Conservation (phyloP, 306 rosid species). For the Vigna angularis region DNA sequence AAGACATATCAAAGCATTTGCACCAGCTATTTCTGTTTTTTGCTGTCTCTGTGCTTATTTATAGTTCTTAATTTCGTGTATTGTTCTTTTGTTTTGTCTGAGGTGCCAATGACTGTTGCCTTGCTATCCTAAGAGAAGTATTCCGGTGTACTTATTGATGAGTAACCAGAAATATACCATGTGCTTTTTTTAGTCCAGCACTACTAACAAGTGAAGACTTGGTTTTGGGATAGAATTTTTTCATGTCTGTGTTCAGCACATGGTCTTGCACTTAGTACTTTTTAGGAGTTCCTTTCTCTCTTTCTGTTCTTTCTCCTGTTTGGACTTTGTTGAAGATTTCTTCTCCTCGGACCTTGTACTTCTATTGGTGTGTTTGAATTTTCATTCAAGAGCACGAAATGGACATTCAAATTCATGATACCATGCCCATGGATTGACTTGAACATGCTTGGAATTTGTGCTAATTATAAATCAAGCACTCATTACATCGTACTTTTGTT, state of each 20-base stretch:
- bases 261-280: background rate
- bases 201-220: slow-evolving; percentile 5
- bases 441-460: no score
- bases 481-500: background rate
- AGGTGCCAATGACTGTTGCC: no score
- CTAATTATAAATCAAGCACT: no score
- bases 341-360: background rate
- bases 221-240: background rate
- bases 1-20: slow-evolving; percentile 7
- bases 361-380: background rate
- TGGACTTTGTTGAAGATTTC: slow-evolving; percentile 15
- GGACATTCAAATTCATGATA: no score
- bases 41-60: background rate
- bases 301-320: slow-evolving; percentile 4
- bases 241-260: background rate
- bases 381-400: no score
- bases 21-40: slow-evolving; percentile 12
- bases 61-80: slow-evolving; percentile 2
- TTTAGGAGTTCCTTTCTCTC: slow-evolving; percentile 16
- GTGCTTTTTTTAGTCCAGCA: background rate
- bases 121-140: no score
- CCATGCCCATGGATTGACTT: no score
- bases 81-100: slow-evolving; percentile 18
- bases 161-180: no score
- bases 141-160: no score